Conservation (phyloP, 192 early-diverging fungal species). For the Radiomyces spectabilis region DNA sequence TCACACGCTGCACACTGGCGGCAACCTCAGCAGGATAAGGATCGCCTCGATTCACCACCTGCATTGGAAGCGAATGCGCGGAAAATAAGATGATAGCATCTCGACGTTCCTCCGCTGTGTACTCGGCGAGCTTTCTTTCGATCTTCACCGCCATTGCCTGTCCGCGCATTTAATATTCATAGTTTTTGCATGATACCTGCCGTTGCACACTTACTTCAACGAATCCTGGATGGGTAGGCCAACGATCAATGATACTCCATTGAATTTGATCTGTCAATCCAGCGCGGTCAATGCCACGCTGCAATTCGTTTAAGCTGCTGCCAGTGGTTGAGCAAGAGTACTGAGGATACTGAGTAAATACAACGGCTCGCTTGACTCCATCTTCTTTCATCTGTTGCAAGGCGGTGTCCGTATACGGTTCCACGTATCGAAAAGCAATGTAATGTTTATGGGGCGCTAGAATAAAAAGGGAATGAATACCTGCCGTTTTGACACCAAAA, state of each 20-base stretch:
- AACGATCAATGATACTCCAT: conserved; percentile 97
- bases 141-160: conserved; percentile 80
- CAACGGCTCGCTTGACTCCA: conserved; percentile 77
- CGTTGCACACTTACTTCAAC: conserved; percentile 65
- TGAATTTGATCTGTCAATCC: conserved; percentile 61
- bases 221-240: conserved; percentile 82
- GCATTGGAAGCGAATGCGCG: conserved; percentile 93
- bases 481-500: too few relatives aligned
- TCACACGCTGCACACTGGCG: conserved; percentile 76
- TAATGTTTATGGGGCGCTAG: conserved; percentile 85
- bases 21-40: conserved; percentile 83
- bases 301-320: conserved; percentile 85
- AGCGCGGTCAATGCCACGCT: conserved; percentile 44
- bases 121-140: conserved; percentile 55
- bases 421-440: conserved; percentile 88
- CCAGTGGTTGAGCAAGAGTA: conserved; percentile 96
- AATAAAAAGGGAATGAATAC: background rate
- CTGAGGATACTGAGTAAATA: conserved; percentile 93
- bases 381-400: conserved; percentile 74
- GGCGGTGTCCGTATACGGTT: conserved; percentile 68
- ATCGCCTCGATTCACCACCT: conserved; percentile 87
- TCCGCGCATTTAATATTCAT: too few relatives aligned
- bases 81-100: conserved; percentile 86
- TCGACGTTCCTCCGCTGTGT: conserved; percentile 53
- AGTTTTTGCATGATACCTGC: conserved; percentile 3